Evolutionary conservation across 768 basidiomycete species (phyloP), one percentile per base, ranked within the genome.

Genomic region (Serendipita sp.): DNA sequence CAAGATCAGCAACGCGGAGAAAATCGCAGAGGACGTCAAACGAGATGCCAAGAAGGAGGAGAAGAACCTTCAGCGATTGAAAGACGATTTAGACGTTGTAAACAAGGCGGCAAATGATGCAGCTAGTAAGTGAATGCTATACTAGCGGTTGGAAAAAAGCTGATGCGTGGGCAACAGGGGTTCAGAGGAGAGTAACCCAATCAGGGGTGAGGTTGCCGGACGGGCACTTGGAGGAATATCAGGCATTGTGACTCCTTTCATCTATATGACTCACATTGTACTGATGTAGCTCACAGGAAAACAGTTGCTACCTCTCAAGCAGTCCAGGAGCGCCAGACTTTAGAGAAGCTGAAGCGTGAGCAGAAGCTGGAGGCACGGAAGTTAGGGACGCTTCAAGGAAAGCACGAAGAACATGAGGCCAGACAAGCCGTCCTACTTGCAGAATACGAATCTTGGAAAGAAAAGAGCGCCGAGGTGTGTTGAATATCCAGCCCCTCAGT

Each of bases 191-290:
- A 69, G 80, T 84, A 3, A 85, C 88, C 8, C 81, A 85, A 69
- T 77, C 82, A 64, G 94, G 88, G 48, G 75, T 89, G 48, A 84
- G 88, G 0, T 76, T 99, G 3, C 87, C 82, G 64, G 85, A 90
- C 70, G 85, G 89, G 64, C 89, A 86, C 70, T 75, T 98, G 13
- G 85, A 87, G 44, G 89, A 97, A 72, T 99, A 99, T 72, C 84
- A 84, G 10, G 76, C 79, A 71, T 77, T 94, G 88, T 91, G 66
- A 50, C 86, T 74, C 10, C 27, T 50, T 44, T 46, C 18, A 44
- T 10, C 43, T 34, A 2, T 52, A 44, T 3, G 29, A 2, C 48
- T 15, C 8, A 29, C 34, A 8, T n/a, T 44, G 33, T n/a, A 3
- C 45, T 64, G 18, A 58, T 10, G 52, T 8, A 46, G 45, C 29